Base-by-base conservation (phyloP, 2,329 filamentous ascomycete genomes). In the Epichloe sp. region DNA sequence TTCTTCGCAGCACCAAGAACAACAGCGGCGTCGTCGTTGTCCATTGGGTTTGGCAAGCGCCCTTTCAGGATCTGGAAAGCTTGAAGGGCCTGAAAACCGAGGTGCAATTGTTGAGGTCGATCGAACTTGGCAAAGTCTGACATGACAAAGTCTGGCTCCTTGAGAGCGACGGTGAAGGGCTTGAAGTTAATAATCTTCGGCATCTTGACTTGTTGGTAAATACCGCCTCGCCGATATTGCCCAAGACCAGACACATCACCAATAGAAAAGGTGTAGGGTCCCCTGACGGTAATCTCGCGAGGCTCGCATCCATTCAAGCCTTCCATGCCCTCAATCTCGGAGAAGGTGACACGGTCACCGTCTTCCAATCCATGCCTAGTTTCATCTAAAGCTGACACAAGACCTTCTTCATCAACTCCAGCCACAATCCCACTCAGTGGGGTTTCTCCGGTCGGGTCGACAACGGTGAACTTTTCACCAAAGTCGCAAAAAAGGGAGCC, bases 401-500 rank as follows among this genome's bases (percentile, higher is more conserved):
- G 66, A 19, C 93, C 93, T 44, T 93, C 86, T 55, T 93, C 86
- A 60, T 94, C 82, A 59, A 98, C 93, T 50, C 79, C 85, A 43
- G 91, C 91, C 50, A 98, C 78, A 56, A 98, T 98, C 23, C 93
- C 93, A 63, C 75, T 88, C 35, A 88, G 73, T 5, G 88, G 85
- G 55, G 87, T 87, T 71, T 98, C 93, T 60, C 93, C 93, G 14
- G 86, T 97, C 4, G 89, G 73, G 63, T 98, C 93, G 57, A 88
- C 83, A 50, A 93, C 82, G 5, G 87, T 88, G 68, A 98, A 98
- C 62, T 93, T 87, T 63, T 91, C 82, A 59, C 93, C 93, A 64
- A 98, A 98, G 64, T 98, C 93, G 62, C 90, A 96, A 72, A 98
- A 98, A 98, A 98, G 86, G 57, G 85, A 87, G 48, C 93, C 93